Evolutionary conservation across 129 eudicot genomes (phyloP).

Genomic region (Ambrosia trifida): DNA sequence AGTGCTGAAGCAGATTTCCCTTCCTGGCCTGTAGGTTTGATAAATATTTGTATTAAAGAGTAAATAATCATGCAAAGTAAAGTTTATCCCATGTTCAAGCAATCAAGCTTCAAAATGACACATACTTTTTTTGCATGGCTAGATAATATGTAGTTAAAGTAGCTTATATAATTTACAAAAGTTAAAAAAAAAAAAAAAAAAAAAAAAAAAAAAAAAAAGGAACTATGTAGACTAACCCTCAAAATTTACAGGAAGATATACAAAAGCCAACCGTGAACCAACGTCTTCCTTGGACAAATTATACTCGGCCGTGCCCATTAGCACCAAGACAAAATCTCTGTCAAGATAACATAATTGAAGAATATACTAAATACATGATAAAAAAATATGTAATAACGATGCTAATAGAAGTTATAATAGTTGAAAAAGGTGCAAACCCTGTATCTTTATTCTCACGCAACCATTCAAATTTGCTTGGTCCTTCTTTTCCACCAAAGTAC

Average conservation of each 20-base stretch:
- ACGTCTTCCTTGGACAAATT: constrained; percentile 79
- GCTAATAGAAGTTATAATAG: not conserved
- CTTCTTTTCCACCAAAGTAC: constrained; percentile 99
- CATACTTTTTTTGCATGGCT: not conserved
- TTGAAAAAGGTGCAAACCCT: constrained; percentile 52
- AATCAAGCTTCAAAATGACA: not conserved
- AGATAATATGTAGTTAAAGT: not conserved
- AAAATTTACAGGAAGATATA: constrained; percentile 74
- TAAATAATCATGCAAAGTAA: constrained; percentile 16
- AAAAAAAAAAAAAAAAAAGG: constrained; percentile 7
- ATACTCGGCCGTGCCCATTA: constrained; percentile 75
- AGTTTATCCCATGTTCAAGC: constrained; percentile 1
- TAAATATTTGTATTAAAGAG: constrained; percentile 9
- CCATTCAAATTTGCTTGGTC: constrained; percentile 99
- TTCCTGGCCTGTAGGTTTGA: constrained; percentile 71
- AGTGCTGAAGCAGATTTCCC: constrained; percentile 66
- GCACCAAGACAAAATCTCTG: constrained; percentile 71
- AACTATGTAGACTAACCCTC: constrained; percentile 62
- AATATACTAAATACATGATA: not conserved
- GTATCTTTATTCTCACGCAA: constrained; percentile 81
- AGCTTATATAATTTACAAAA: constrained; percentile 8
- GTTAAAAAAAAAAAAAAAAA: not conserved
- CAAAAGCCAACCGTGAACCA: constrained; percentile 74
- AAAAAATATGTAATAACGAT: not conserved
- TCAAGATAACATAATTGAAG: constrained; percentile 25